Base-by-base conservation (phyloP, 1,139 yeast species). In the Meyerozyma guilliermondii region DNA sequence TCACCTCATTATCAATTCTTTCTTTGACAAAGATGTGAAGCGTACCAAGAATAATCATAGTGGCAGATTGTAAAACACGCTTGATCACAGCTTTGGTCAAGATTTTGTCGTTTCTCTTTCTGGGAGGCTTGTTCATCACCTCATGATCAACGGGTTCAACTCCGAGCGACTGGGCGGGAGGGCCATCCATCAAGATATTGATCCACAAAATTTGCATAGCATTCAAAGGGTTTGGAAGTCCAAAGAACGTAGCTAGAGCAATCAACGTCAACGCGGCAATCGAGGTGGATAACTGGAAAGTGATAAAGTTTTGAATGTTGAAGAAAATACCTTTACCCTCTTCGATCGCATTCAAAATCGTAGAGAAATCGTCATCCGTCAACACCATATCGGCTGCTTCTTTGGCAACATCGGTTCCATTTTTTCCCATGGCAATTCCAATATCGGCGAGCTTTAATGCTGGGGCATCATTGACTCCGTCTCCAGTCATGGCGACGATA, bases 381-480 rank as follows among this genome's bases (percentile, higher is more conserved):
- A 92, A 73, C 43, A 92, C 92, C 98, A 92, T 92, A 63, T 92
- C 98, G 4, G 97, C 89, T 0, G 98, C 98, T 63, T 92, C 98
- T 58, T 92, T 92, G 40, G 98, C 98, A 40, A 92, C 98, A 63
- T 92, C 98, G 1, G 98, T 92, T 46, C 98, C 98, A 65, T 86
- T 81, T 55, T 82, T 81, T 48, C 98, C 98, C 98, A 92, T 92
- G 27, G 96, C 85, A 54, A 92, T 91, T 54, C 98, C 98, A 54
- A 92, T 94, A 63, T 92, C 96, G 2, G 98, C 98, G 57, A 91
- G 74, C 62, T 92, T 92, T 55, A 92, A 76, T 5, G 98, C 98
- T n/a, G 98, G 98, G 0, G 98, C 97, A 66, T 92, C 98, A 60
- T 92, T 92, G 23, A 92, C 98, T 65, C 98, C 98, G 64, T 92